Conservation (phyloP, 768 basidiomycete genomes). For the Exidia glandulosa region DNA sequence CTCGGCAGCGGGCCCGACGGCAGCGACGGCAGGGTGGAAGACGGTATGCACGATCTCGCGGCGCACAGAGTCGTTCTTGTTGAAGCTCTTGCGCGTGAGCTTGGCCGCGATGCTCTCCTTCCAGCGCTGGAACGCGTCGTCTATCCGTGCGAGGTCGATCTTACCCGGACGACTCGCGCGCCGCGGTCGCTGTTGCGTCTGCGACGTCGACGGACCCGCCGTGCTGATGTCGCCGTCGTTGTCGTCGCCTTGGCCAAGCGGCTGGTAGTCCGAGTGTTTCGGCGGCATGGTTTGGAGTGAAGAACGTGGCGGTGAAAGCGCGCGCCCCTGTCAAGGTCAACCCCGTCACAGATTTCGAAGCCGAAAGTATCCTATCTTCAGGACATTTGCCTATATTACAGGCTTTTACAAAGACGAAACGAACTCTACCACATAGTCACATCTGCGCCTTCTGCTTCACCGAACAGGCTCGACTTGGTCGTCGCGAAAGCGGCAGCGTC, state of each 20-base stretch:
- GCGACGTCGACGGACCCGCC: constrained; percentile 12
- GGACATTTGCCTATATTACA: too few relatives aligned
- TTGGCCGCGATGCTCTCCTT: constrained; percentile 79
- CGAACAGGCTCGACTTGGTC: constrained; percentile 90
- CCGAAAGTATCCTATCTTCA: too few relatives aligned
- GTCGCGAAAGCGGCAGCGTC: constrained; percentile 53
- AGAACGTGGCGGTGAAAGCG: neutral
- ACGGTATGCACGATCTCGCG: constrained; percentile 73
- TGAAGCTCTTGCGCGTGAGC: constrained; percentile 59
- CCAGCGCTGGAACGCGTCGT: constrained; percentile 84
- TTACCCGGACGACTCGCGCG: constrained; percentile 27
- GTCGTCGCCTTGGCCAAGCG: constrained; percentile 34
- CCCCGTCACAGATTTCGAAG: too few relatives aligned
- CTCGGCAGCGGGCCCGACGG: constrained; percentile 23
- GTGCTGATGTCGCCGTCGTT: constrained; percentile 29
- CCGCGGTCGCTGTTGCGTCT: constrained; percentile 19
- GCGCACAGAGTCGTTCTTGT: constrained; percentile 36
- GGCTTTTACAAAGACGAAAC: too few relatives aligned
- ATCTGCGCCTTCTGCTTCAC: constrained; percentile 94
- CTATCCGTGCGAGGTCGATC: constrained; percentile 73
- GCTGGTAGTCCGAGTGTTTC: constrained; percentile 35
- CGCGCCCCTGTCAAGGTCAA: too few relatives aligned
- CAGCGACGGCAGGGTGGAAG: constrained; percentile 53
- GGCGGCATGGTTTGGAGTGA: constrained; percentile 17
- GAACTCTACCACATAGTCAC: constrained; percentile 81